These are phyloP conservation scores for Oryza glaberrima DNA, from an alignment of 176 grass and related monocot genomes.

Conservation along the genomic window DNA sequence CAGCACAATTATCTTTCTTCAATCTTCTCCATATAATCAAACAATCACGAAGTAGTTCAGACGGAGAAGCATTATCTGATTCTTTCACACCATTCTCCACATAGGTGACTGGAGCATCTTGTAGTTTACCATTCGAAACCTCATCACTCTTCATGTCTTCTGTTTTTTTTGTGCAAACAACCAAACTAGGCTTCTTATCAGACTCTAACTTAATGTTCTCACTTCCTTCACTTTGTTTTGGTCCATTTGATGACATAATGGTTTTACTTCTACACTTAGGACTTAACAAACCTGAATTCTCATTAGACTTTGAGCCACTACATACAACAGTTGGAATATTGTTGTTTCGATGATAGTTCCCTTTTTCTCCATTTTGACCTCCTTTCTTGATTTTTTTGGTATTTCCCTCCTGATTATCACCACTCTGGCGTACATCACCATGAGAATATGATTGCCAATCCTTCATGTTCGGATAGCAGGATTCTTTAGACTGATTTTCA, in stretches of 20 bases:
- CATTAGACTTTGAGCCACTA: slow-evolving; percentile 30
- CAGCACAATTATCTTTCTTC: slow-evolving; percentile 29
- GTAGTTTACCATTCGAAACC: not conserved
- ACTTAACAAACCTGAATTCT: slow-evolving; percentile 27
- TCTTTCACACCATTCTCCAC: slow-evolving; percentile 11
- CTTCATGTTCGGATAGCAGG: not conserved
- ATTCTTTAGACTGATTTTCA: slow-evolving; percentile 30
- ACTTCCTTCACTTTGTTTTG: slow-evolving; percentile 38
- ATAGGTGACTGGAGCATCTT: slow-evolving; percentile 16
- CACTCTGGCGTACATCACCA: not conserved
- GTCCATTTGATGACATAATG: slow-evolving; percentile 22
- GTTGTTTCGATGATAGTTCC: slow-evolving; percentile 9
- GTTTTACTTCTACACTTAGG: slow-evolving; percentile 38
- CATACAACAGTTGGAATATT: slow-evolving; percentile 25
- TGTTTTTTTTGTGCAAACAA: slow-evolving; percentile 24
- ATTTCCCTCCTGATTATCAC: slow-evolving; percentile 10
- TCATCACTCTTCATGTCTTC: not conserved
- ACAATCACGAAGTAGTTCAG: slow-evolving; percentile 41
- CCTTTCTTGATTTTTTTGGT: slow-evolving; percentile 3
- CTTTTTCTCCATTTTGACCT: slow-evolving; percentile 34
- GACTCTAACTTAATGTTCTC: slow-evolving; percentile 26
- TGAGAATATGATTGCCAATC: slow-evolving; percentile 12
- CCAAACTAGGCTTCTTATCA: slow-evolving; percentile 10
- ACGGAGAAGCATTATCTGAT: slow-evolving; percentile 20
- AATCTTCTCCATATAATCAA: slow-evolving; percentile 41